Percentiles rank a stretch among this genome's conserved stretches.
These are phyloP conservation scores for Nakazawaea peltata DNA, from an alignment of 805 yeast genomes.

Conservation along the genomic window DNA sequence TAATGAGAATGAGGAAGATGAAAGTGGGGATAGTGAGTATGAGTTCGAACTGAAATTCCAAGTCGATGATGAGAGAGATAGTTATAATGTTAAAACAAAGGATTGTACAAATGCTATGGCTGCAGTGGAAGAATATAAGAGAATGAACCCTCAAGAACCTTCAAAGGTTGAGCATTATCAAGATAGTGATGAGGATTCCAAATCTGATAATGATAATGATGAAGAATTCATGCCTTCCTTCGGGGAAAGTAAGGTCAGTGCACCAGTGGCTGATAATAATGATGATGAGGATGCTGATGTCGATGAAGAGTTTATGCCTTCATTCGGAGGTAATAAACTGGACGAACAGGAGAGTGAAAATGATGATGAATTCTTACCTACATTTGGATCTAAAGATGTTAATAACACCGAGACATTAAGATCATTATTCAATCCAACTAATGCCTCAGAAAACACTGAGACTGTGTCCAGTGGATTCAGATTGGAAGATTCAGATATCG, in stretches of 20 bases:
- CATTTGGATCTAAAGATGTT: conserved; percentile 15
- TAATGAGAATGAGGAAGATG: conserved; percentile 36
- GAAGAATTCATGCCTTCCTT: conserved; percentile 10
- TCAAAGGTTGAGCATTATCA: conserved; percentile 13
- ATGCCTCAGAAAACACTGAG: too few species aligned
- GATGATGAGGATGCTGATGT: conserved; percentile 4
- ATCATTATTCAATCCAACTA: conserved; percentile 28
- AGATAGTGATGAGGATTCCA: conserved; percentile 14
- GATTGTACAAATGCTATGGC: conserved; percentile 2
- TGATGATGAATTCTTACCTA: conserved; percentile 28
- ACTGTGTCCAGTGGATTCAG: conserved; percentile 12
- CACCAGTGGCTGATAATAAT: not conserved
- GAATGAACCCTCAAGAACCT: conserved; percentile 6
- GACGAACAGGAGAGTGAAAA: conserved; percentile 3
- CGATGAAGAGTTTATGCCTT: conserved; percentile 28
- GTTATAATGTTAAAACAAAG: conserved; percentile 26
- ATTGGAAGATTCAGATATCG: conserved; percentile 12
- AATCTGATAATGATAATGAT: conserved; percentile 12
- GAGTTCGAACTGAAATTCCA: conserved; percentile 34
- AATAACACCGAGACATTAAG: conserved; percentile 28
- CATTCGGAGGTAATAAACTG: conserved; percentile 18
- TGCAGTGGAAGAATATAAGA: conserved; percentile 13
- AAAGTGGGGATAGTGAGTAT: conserved; percentile 26
- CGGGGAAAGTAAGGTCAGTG: conserved; percentile 9
- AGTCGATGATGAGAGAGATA: conserved; percentile 26